Conservation (phyloP, 202 grass and related monocot species). For the Panicum virgatum region DNA sequence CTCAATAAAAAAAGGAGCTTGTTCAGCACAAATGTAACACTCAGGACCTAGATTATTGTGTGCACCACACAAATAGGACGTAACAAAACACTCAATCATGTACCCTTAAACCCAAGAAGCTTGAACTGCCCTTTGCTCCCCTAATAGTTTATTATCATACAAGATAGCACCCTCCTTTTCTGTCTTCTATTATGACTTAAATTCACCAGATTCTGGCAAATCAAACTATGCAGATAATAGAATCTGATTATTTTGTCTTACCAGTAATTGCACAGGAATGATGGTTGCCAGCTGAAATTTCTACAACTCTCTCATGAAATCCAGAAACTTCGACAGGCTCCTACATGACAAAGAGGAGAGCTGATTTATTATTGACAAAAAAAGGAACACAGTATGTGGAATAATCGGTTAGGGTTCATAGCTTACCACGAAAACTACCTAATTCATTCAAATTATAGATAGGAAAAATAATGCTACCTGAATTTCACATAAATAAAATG, state of each 20-base stretch:
- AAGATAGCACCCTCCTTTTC: not conserved
- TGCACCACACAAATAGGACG: constrained; percentile 18
- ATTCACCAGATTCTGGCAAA: constrained; percentile 25
- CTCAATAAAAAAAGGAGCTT: too few relatives aligned
- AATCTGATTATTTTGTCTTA: constrained; percentile 46
- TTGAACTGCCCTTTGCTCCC: not conserved
- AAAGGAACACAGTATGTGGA: not conserved
- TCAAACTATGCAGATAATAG: constrained; percentile 11
- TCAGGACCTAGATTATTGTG: not conserved
- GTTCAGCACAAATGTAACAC: not conserved
- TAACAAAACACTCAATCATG: constrained; percentile 15
- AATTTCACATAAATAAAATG: constrained; percentile 8
- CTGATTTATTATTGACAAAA: not conserved
- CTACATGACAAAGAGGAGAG: constrained; percentile 50
- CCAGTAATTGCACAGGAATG: constrained; percentile 89
- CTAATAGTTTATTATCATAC: constrained; percentile 11
- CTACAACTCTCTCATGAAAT: constrained; percentile 57
- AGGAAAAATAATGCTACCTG: constrained; percentile 5
- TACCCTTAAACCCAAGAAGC: not conserved
- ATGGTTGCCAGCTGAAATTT: constrained; percentile 79
- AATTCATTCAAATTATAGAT: not conserved
- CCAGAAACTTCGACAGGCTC: constrained; percentile 75
- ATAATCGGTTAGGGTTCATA: not conserved
- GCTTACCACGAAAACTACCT: not conserved
- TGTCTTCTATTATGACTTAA: not conserved